Base-by-base conservation (phyloP, 139 green algal genomes). In the Auxenochlorella protothecoides region DNA sequence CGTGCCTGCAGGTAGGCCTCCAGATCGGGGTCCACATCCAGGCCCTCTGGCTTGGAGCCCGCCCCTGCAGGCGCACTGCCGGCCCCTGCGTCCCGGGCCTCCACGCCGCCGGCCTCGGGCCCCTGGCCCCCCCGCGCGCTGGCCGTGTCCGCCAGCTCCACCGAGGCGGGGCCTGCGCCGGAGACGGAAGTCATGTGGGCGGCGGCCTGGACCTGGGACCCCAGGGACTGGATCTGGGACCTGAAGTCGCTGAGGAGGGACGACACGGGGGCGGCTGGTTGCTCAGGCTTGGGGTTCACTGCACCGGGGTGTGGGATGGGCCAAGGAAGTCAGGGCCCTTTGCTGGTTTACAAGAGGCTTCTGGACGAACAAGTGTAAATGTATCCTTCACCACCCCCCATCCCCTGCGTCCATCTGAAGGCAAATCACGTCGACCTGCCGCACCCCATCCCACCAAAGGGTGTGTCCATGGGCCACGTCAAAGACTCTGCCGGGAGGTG, bases 1-100 rank as follows among this genome's bases (percentile, higher is more conserved):
- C 61, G 12, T 51, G 74, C 81, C 75, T 86, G 78, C 16, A 88
- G 74, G 61, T 88, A 88, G 2, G 81, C 85, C 57, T 86, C 83
- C 27, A 89, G 66, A 53, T 89, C 85, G 6, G 80, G 85, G 57
- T 89, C 85, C 12, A 68, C 68, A 8, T 76, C 84, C 16, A 88
- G 70, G 52, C 79, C 44, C 51, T 9, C 59, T 5, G 27, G 44
- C 12, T 6, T 7, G 5, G 53, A 3, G n/a, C 11, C 27, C 14
- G 68, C 54, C 13, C 56, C 54, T 53, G 54, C 70, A 55, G 66
- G 72, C 62, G 60, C 57, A 9, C 57, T 55, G 14, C 56, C 74
- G 51, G 62, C 66, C 53, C 62, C 15, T 16, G 63, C 67, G n/a
- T 54, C 72, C n/a, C 62, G 63, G 52, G 72, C 13, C 51, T n/a